Evolutionary conservation across 139 green algal species (phyloP), one percentile per base, ranked within the genome.

Genomic region (Haematococcus sp.): DNA sequence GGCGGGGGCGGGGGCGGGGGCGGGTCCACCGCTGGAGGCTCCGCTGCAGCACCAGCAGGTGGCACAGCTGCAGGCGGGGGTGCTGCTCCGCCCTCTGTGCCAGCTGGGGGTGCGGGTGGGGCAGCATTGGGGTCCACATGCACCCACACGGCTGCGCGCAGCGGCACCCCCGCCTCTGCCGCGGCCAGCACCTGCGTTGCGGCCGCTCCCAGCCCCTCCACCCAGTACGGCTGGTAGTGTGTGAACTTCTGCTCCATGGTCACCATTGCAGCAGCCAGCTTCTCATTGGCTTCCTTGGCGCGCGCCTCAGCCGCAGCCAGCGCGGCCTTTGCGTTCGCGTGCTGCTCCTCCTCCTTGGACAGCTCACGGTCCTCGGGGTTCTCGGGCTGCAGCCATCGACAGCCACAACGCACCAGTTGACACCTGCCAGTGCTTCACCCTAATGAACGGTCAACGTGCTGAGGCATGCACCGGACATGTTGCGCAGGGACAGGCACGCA

Each of bases 191-290:
- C 22, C 0, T 54, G 30, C 23, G 67, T 75, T 60, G 76, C 68
- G 22, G 68, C 60, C 3, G 33, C 44, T 1, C 31, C 61, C 27
- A 89, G 65, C 2, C 76, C 76, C 44, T 81, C 77, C 30, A 87
- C 44, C 43, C 65, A 77, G 73, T 89, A 89, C 9, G 60, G 51
- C 66, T 83, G 75, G 63, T 89, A 87, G 32, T 63, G 61, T 25
- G 67, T 58, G 28, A 70, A 84, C 15, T 64, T 49, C 17, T 75
- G 35, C 51, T 58, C 11, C 63, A 79, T 58, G 3, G 40, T 61
- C 27, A 30, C 70, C 17, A n/a, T 4, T 1, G 76, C 49, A 9
- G 28, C 33, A 13, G 31, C 25, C 49, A 81, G 61, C 20, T 44
- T 35, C 59, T 58, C 58, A 28, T 68, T 44, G 55, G 59, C 35